phyloP scores from a whole-genome alignment of 2,329 filamentous ascomycete species.

The Xylariaceae sp. region DNA sequence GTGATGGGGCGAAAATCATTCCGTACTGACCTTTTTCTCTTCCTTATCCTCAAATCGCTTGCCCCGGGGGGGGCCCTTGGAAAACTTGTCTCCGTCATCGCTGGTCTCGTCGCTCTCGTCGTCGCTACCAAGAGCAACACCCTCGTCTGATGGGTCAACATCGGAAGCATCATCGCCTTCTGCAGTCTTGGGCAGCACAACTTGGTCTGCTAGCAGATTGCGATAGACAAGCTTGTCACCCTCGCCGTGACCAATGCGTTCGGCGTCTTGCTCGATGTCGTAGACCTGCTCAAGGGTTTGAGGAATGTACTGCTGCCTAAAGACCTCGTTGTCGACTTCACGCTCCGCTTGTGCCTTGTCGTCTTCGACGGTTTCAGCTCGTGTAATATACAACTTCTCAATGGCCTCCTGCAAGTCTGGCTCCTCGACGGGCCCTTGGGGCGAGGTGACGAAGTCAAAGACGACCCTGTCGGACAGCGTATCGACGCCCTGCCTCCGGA shows the following conservation, averaged over 20 bases:
- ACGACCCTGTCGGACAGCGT: constrained; percentile 74
- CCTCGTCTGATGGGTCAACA: constrained; percentile 47
- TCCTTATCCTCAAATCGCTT: constrained; percentile 91
- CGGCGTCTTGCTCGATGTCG: constrained; percentile 87
- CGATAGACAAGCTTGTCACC: constrained; percentile 80
- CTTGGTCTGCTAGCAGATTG: constrained; percentile 73
- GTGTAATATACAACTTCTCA: constrained; percentile 63
- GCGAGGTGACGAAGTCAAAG: constrained; percentile 76
- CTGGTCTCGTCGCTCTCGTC: constrained; percentile 40
- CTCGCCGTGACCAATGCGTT: constrained; percentile 70
- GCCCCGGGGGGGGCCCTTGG: constrained; percentile 69
- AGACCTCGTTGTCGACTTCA: constrained; percentile 86
- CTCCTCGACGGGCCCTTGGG: constrained; percentile 59
- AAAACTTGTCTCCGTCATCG: constrained; percentile 54
- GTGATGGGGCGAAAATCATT: not conserved
- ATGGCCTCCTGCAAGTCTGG: constrained; percentile 60
- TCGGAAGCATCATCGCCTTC: constrained; percentile 30
- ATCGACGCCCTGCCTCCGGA: constrained; percentile 80
- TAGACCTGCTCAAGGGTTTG: constrained; percentile 95
- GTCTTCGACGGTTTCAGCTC: constrained; percentile 48
- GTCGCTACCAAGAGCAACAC: constrained; percentile 44
- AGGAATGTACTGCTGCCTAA: constrained; percentile 93
- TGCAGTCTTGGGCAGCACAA: constrained; percentile 39
- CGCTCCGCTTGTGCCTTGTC: constrained; percentile 54
- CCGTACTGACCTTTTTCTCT: constrained; percentile 64